A percentile compares a stretch with the other conserved stretches of the same genome.
phyloP scores from a whole-genome alignment of 2,329 filamentous ascomycete species.

The Chrysoporthe austroafricana region DNA sequence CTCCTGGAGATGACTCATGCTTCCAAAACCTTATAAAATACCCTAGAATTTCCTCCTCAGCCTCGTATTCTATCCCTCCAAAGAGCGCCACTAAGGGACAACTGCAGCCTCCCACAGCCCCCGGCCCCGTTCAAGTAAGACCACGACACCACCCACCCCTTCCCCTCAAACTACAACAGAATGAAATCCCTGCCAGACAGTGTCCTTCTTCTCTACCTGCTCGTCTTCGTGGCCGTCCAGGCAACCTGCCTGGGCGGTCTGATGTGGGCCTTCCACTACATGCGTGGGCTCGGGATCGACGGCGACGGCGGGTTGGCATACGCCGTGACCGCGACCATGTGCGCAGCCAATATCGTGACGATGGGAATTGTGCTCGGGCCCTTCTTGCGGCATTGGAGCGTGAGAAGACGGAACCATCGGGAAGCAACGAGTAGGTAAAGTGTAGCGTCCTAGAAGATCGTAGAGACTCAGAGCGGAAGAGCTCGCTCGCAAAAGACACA shows the following conservation, averaged over 20 bases:
- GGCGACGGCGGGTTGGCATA: background rate
- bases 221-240: slow-evolving; percentile 3
- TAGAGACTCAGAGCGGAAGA: background rate
- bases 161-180: background rate
- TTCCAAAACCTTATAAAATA: background rate
- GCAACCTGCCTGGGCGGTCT: slow-evolving; percentile 9
- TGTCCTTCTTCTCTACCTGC: background rate
- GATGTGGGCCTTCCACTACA: slow-evolving; percentile 2
- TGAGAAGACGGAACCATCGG: background rate
- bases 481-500: background rate
- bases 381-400: background rate
- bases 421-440: background rate
- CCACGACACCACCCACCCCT: background rate
- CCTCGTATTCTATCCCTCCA: background rate
- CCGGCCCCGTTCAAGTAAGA: no score
- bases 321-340: background rate
- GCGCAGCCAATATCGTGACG: background rate
- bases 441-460: background rate
- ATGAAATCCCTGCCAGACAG: background rate
- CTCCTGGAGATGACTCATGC: background rate
- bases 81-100: background rate
- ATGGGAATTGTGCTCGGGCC: background rate
- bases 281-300: background rate
- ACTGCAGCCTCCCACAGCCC: no score
- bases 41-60: background rate